Base-by-base conservation (phyloP, 495 filamentous ascomycete species). In the Neurospora sp. region DNA sequence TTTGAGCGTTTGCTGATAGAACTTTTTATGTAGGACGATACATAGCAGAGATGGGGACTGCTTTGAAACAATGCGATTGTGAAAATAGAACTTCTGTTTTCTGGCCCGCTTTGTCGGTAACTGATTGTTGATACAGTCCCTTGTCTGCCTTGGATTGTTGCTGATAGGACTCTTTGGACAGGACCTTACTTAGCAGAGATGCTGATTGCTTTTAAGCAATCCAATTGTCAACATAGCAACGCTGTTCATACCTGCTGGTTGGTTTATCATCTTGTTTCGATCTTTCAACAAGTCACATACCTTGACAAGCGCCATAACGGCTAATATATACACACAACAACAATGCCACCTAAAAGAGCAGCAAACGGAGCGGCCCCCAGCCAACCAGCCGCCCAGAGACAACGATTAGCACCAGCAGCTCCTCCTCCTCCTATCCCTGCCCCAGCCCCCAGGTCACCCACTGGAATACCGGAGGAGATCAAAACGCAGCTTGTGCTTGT, bases 391-490 rank as follows among this genome's bases (percentile, higher is more conserved):
- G 54, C 54, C 54, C 54, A 34, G 28, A 66, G 54, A 66, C 54
- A 8, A 9, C 54, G 54, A 66, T 31, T 19, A 66, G 54, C 54
- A 19, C 13, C 54, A 66, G 54, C 24, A 34, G 28, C 24, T 31
- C 54, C 48, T 8, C 11, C 48, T 54, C 21, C 21, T 24, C 45
- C 42, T 45, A 8, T 7, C n/a, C 42, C 11, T 13, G 24, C 48
- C 48, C 48, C 11, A 15, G 48, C 11, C 21, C 11, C 21, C 21
- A 24, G 48, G 11, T 59, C 21, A 59, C 24, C 21, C 48, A 21
- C 5, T 34, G 15, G 6, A 19, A 71, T 77, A 0, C 72, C 76
- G 19, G 34, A 13, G 17, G 76, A 77, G 28, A 70, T 76, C 66
- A 21, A 43, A 13, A 38, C 54, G 38, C 38, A 74, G 34, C 70